These are phyloP conservation scores for Vitis rotundifolia DNA, from an alignment of 164 flowering plant genomes.

Conservation along the genomic window DNA sequence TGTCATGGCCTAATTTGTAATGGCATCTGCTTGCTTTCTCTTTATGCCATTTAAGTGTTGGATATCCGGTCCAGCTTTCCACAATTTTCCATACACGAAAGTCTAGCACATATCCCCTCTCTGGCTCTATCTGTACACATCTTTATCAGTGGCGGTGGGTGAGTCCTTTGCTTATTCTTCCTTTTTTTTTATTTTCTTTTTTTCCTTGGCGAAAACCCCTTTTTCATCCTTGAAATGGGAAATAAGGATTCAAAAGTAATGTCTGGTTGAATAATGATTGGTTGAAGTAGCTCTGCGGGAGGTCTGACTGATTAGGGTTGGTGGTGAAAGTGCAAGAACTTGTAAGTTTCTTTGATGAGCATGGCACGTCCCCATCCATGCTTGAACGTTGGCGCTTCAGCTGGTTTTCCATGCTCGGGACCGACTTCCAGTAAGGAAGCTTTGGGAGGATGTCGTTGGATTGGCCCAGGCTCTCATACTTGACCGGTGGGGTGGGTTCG, in stretches of 20 bases:
- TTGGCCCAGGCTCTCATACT: background rate
- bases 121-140: slow-evolving; percentile 7
- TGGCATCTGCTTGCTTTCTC: no score
- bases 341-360: slow-evolving; percentile 21
- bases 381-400: slow-evolving; percentile 18
- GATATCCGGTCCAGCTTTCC: no score
- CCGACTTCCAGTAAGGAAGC: slow-evolving; percentile 15
- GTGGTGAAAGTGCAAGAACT: slow-evolving; percentile 20
- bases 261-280: slow-evolving; percentile 26
- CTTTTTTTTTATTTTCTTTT: background rate
- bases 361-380: slow-evolving; percentile 6
- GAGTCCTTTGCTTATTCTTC: background rate
- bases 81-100: background rate
- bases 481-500: slow-evolving; percentile 3
- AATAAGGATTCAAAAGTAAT: slow-evolving; percentile 21
- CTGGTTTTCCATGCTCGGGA: slow-evolving; percentile 5
- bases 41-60: no score
- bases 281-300: slow-evolving; percentile 11
- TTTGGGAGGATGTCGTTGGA: slow-evolving; percentile 9
- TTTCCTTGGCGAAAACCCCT: background rate
- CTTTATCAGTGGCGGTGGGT: background rate
- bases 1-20: no score
- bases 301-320: slow-evolving; percentile 8
- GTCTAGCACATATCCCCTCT: background rate
- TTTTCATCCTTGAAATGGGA: slow-evolving; percentile 23